phyloP scores from a whole-genome alignment of 768 basidiomycete genomes.

The Boletus huronensis region DNA sequence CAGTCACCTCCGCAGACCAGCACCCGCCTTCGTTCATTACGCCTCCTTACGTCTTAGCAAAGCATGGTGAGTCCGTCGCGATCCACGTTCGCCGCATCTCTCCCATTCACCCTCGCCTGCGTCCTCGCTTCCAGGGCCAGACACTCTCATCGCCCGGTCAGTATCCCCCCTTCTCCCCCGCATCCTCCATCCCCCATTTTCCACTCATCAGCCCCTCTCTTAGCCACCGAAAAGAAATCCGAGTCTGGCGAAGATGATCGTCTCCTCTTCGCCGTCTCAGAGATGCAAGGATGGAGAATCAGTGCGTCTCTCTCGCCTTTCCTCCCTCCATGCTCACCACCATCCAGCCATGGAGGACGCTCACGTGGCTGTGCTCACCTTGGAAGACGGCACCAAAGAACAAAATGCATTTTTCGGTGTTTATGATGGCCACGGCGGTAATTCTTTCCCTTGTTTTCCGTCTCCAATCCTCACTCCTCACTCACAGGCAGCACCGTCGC shows the following conservation, averaged over 20 bases:
- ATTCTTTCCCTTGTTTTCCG: constrained; percentile 14
- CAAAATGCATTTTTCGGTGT: constrained; percentile 89
- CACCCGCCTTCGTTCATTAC: background rate
- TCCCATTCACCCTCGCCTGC: constrained; percentile 1
- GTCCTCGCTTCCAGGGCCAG: constrained; percentile 59
- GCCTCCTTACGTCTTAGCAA: constrained; percentile 27
- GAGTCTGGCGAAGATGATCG: constrained; percentile 67
- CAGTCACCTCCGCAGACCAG: constrained; percentile 13
- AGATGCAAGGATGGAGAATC: constrained; percentile 99
- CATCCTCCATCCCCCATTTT: background rate
- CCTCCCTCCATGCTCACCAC: background rate
- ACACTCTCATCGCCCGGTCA: constrained; percentile 77
- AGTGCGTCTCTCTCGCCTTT: constrained; percentile 53
- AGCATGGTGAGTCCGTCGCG: constrained; percentile 26
- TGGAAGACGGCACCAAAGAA: constrained; percentile 49
- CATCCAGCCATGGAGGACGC: constrained; percentile 94
- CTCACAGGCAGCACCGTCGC: constrained; percentile 75
- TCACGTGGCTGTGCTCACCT: constrained; percentile 69
- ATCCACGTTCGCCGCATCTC: background rate
- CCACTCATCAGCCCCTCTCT: constrained; percentile 16
- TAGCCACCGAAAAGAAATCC: constrained; percentile 82
- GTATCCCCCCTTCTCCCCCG: constrained; percentile 22
- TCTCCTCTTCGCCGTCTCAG: constrained; percentile 74
- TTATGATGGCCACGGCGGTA: constrained; percentile 98
- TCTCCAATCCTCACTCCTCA: background rate